Conservation (phyloP, 257 asterid species). For the Penstemon eatonii region DNA sequence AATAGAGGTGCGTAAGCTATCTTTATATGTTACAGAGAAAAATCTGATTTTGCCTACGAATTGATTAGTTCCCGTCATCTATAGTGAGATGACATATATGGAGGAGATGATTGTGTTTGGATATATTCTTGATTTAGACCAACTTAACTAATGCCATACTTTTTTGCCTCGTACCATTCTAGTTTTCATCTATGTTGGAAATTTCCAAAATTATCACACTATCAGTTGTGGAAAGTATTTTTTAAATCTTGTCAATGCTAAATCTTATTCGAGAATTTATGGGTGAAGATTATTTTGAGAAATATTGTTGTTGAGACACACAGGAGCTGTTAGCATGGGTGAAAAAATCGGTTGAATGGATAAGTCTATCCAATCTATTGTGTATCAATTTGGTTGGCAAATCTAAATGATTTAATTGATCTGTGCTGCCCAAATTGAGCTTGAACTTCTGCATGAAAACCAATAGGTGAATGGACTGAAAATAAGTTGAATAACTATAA, state of each 20-base stretch:
- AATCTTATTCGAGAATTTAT: neutral
- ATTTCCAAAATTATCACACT: neutral
- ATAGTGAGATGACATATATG: neutral
- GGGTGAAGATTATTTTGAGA: neutral
- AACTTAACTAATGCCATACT: neutral
- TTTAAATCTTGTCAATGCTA: neutral
- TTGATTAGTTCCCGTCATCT: constrained; percentile 8
- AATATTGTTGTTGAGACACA: neutral
- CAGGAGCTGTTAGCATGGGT: neutral
- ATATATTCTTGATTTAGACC: neutral
- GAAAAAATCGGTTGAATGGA: neutral
- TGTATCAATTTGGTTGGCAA: neutral
- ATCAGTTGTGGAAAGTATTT: constrained; percentile 1
- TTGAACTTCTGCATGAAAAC: neutral
- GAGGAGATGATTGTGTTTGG: constrained; percentile 18
- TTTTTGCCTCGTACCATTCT: neutral
- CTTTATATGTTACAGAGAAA: constrained; percentile 11
- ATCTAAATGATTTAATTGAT: constrained; percentile 10
- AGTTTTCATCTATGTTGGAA: neutral
- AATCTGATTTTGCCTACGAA: neutral
- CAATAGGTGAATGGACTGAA: neutral
- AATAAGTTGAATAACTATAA: neutral
- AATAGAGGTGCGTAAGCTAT: constrained; percentile 60
- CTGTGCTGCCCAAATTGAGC: neutral
- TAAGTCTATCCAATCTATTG: neutral